phyloP scores from a whole-genome alignment of 2,329 filamentous ascomycete genomes.

The Penicillium sp. region DNA sequence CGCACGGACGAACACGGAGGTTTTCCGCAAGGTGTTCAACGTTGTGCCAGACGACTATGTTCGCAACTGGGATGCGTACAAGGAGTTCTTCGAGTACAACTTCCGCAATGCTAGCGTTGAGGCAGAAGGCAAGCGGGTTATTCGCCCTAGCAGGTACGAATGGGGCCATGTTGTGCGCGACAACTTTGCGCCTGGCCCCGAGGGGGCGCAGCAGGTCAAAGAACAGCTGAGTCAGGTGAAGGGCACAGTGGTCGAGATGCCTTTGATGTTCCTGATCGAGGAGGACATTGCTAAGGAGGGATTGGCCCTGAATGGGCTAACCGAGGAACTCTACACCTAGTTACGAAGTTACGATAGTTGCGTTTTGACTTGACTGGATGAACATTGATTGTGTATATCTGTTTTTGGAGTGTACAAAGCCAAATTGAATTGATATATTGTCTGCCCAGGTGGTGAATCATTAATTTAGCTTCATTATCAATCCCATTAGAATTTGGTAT shows the following conservation, averaged over 20 bases:
- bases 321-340: constrained; percentile 67
- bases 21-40: constrained; percentile 60
- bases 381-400: not conserved
- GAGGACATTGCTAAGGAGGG: constrained; percentile 84
- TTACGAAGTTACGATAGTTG: not conserved
- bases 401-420: not conserved
- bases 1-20: constrained; percentile 56
- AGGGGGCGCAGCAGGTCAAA: constrained; percentile 70
- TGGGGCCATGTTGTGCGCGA: constrained; percentile 85
- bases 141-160: constrained; percentile 55
- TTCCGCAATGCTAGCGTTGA: constrained; percentile 46
- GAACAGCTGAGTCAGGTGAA: constrained; percentile 63
- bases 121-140: constrained; percentile 42
- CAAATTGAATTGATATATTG: not conserved
- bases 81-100: constrained; percentile 60
- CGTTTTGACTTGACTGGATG: not conserved
- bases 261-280: constrained; percentile 77
- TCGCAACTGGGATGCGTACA: constrained; percentile 58
- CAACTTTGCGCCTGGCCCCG: constrained; percentile 59
- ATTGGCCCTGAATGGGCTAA: constrained; percentile 66
- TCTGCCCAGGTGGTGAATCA: not conserved
- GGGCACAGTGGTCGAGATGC: constrained; percentile 83
- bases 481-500: not conserved
- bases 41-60: constrained; percentile 58
- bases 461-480: too few relatives aligned